Evolutionary conservation across 2,329 filamentous ascomycete genomes (phyloP).

Genomic region (Botrytis byssoidea): DNA sequence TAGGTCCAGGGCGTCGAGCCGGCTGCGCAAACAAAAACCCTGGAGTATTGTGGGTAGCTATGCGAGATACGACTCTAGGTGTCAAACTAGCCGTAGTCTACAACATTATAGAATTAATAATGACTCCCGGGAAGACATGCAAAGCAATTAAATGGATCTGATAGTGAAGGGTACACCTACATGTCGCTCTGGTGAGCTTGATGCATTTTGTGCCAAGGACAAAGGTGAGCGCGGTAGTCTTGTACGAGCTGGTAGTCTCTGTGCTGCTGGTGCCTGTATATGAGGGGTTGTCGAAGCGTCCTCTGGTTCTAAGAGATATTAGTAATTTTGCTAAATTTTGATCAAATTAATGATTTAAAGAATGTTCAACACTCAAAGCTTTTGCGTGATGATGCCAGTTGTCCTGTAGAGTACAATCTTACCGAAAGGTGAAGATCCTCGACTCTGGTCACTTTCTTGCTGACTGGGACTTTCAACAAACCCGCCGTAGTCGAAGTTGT

Average conservation of each 20-base stretch:
- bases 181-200: conserved; percentile 36
- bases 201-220: conserved; percentile 37
- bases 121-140: not conserved
- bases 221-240: conserved; percentile 39
- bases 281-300: conserved; percentile 35
- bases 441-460: conserved; percentile 14
- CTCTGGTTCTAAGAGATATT: conserved; percentile 29
- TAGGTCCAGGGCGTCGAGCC: conserved; percentile 31
- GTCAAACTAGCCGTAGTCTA: conserved; percentile 29
- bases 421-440: conserved; percentile 30
- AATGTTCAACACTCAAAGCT: not conserved
- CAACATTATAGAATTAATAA: not conserved
- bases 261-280: conserved; percentile 22
- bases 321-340: conserved; percentile 4
- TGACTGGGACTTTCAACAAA: conserved; percentile 31
- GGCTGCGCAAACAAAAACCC: conserved; percentile 38
- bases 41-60: conserved; percentile 33
- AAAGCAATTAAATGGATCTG: not conserved
- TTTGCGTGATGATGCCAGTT: not conserved
- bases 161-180: not conserved
- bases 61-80: conserved; percentile 30
- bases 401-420: not conserved
- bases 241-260: conserved; percentile 23
- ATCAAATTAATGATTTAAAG: not conserved
- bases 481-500: conserved; percentile 36